phyloP scores from a whole-genome alignment of 768 basidiomycete species.

The Trametes cinnabarina region DNA sequence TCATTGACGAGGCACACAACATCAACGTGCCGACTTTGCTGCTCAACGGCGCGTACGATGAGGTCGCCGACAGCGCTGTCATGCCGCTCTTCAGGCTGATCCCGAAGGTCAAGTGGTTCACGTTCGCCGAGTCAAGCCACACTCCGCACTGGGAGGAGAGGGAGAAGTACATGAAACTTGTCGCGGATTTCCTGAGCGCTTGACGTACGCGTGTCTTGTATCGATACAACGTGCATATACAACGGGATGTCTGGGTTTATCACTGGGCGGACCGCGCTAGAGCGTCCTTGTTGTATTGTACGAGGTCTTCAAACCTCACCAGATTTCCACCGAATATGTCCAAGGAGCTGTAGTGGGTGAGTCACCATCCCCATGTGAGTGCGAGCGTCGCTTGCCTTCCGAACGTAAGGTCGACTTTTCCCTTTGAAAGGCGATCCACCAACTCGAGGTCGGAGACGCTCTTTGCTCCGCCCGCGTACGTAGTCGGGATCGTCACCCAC shows the following conservation, averaged over 20 bases:
- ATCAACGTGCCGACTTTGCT: constrained; percentile 37
- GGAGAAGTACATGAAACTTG: constrained; percentile 38
- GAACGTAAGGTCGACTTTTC: constrained; percentile 84
- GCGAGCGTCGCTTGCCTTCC: constrained; percentile 55
- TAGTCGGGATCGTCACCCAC: constrained; percentile 90
- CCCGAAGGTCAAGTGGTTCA: constrained; percentile 43
- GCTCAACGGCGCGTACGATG: constrained; percentile 42
- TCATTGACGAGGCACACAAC: constrained; percentile 42
- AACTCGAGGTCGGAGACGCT: constrained; percentile 35
- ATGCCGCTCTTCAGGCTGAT: constrained; percentile 39
- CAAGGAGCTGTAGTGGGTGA: constrained; percentile 41
- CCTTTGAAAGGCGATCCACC: constrained; percentile 75
- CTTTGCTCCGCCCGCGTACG: constrained; percentile 96
- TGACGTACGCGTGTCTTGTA: neutral
- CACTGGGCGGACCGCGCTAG: neutral
- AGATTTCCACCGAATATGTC: constrained; percentile 71
- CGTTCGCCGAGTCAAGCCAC: constrained; percentile 44
- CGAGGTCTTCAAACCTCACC: constrained; percentile 59
- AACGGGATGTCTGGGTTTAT: neutral
- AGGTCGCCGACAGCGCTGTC: constrained; percentile 39
- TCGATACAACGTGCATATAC: neutral
- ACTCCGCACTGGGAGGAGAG: constrained; percentile 44
- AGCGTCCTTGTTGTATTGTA: constrained; percentile 27
- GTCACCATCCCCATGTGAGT: neutral
- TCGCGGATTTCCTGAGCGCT: constrained; percentile 33